Evolutionary conservation across 2,329 filamentous ascomycete species (phyloP).

Genomic region (Fusarium denticulatum): DNA sequence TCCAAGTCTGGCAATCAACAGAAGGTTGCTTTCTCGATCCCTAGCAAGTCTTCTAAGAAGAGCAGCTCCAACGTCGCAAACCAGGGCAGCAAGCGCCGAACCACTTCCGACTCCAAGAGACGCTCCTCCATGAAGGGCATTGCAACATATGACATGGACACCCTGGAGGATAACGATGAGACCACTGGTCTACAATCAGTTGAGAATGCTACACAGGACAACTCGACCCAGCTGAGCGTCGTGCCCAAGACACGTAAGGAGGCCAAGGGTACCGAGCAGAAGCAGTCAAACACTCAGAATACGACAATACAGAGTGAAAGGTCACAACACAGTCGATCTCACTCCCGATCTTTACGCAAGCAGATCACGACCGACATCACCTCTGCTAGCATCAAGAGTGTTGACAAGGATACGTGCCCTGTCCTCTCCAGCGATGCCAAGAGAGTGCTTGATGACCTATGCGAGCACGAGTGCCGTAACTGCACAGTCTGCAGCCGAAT

Average conservation of each 20-base stretch:
- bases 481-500: constrained; percentile 68
- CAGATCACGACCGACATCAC: constrained; percentile 39
- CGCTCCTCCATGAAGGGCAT: constrained; percentile 36
- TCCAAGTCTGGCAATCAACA: constrained; percentile 44
- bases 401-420: constrained; percentile 51
- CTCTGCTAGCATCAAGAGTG: constrained; percentile 36
- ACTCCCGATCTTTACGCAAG: constrained; percentile 42
- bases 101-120: constrained; percentile 35
- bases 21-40: constrained; percentile 56
- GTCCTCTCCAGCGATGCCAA: constrained; percentile 62
- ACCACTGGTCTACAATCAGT: constrained; percentile 49
- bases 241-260: constrained; percentile 39
- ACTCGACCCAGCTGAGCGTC: constrained; percentile 47
- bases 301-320: constrained; percentile 41
- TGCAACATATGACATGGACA: constrained; percentile 38
- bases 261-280: constrained; percentile 27
- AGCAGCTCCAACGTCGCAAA: constrained; percentile 50
- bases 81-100: constrained; percentile 55
- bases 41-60: constrained; percentile 48
- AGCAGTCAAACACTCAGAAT: constrained; percentile 31
- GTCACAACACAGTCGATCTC: constrained; percentile 40
- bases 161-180: constrained; percentile 48
- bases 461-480: constrained; percentile 65
- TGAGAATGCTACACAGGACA: constrained; percentile 50
- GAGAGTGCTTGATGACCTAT: constrained; percentile 63